These are phyloP conservation scores for Cordyceps cicadae DNA, from an alignment of 2,329 filamentous ascomycete species.

Conservation along the genomic window DNA sequence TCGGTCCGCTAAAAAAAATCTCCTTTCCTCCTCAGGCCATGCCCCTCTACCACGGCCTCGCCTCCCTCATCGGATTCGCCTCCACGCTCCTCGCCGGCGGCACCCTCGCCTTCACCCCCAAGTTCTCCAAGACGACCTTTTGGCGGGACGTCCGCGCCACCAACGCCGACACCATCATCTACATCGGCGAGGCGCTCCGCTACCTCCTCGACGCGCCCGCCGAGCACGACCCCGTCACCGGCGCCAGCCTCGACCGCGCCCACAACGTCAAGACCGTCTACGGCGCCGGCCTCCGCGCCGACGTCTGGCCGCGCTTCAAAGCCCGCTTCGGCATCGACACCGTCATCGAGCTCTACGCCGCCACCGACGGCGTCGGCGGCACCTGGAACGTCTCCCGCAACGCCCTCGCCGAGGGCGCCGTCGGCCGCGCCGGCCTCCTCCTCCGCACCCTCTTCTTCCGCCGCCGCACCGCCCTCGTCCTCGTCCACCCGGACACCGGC, in stretches of 20 bases:
- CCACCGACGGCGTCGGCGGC: conserved; percentile 63
- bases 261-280: conserved; percentile 67
- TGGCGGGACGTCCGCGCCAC: conserved; percentile 65
- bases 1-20: no score
- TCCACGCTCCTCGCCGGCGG: conserved; percentile 51
- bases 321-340: conserved; percentile 67
- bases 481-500: conserved; percentile 37
- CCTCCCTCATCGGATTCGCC: conserved; percentile 60
- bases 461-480: conserved; percentile 53
- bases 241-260: conserved; percentile 62
- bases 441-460: conserved; percentile 45
- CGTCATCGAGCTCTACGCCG: conserved; percentile 73
- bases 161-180: conserved; percentile 71
- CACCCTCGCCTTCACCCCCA: conserved; percentile 64
- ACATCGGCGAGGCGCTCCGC: conserved; percentile 79
- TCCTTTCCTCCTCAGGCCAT: conserved; percentile 49
- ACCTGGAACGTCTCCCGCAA: conserved; percentile 69
- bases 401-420: conserved; percentile 62
- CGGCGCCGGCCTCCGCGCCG: conserved; percentile 76
- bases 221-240: conserved; percentile 52
- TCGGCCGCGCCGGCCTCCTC: conserved; percentile 63
- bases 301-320: conserved; percentile 79
- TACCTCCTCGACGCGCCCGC: conserved; percentile 66
- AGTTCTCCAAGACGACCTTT: conserved; percentile 70
- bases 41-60: conserved; percentile 82